Conservation (phyloP, 2,329 filamentous ascomycete species). For the Alternaria ventricosa region DNA sequence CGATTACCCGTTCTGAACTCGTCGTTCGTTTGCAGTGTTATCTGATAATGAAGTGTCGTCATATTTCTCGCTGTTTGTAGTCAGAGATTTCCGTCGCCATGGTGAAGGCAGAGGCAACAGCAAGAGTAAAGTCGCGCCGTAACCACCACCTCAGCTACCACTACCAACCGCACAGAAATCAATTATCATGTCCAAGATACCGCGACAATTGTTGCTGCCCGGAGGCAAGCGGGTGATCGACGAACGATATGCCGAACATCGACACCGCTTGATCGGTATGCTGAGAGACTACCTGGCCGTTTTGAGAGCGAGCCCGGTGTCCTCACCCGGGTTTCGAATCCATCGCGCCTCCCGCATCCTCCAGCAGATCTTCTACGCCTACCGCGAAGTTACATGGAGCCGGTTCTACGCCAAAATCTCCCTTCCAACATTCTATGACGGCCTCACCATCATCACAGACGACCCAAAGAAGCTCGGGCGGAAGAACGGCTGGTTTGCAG, state of each 20-base stretch:
- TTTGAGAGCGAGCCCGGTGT: neutral
- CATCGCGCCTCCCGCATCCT: neutral
- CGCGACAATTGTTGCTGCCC: neutral
- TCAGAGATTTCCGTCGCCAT: neutral
- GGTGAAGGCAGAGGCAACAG: neutral
- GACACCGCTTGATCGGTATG: neutral
- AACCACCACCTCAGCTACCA: neutral
- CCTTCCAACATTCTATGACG: neutral
- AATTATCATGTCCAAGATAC: neutral
- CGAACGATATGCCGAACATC: neutral
- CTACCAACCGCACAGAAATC: neutral
- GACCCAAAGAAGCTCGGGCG: neutral
- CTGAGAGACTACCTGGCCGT: neutral
- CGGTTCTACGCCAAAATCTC: neutral
- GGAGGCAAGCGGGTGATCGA: neutral
- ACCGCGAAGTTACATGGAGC: neutral
- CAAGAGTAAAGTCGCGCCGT: neutral
- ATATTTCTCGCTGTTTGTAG: neutral
- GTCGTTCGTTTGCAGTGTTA: too few species aligned
- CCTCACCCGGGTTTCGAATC: neutral
- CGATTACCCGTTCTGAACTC: neutral
- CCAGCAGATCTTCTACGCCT: neutral
- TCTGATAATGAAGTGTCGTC: neutral
- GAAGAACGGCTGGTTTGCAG: conserved; percentile 5
- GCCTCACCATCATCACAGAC: neutral